A percentile compares a stretch with the other conserved stretches of the same genome.
phyloP scores from a whole-genome alignment of 2,329 filamentous ascomycete species.

The Rhytidhysteron rufulum region DNA sequence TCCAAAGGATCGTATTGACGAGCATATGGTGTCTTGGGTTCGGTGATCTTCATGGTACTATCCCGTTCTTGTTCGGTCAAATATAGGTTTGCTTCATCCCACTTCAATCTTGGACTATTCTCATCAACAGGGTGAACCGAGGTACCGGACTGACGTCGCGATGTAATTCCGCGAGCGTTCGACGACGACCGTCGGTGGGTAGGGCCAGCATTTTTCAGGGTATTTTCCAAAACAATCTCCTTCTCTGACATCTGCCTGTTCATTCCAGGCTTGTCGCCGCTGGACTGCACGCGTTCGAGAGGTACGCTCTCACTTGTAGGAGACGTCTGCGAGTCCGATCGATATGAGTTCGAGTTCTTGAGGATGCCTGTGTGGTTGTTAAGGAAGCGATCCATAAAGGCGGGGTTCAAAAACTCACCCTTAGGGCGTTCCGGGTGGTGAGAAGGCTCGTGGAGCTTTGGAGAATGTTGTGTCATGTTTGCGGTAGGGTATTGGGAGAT shows the following conservation, averaged over 20 bases:
- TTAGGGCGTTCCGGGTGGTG: slow-evolving; percentile 42
- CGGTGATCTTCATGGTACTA: slow-evolving; percentile 97
- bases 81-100: slow-evolving; percentile 98
- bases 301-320: slow-evolving; percentile 40
- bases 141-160: slow-evolving; percentile 66
- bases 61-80: slow-evolving; percentile 93
- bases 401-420: slow-evolving; percentile 24
- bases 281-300: slow-evolving; percentile 28
- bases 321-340: slow-evolving; percentile 48
- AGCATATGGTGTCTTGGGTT: slow-evolving; percentile 96
- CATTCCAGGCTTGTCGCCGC: slow-evolving; percentile 37
- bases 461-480: slow-evolving; percentile 34
- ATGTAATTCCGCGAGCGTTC: slow-evolving; percentile 60
- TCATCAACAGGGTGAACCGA: slow-evolving; percentile 53
- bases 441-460: slow-evolving; percentile 29
- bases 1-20: slow-evolving; percentile 86
- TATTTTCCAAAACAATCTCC: slow-evolving; percentile 91
- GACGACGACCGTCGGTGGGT: slow-evolving; percentile 81
- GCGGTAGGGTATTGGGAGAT: too few relatives aligned
- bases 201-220: slow-evolving; percentile 86
- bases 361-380: slow-evolving; percentile 67
- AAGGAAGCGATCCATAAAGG: not conserved
- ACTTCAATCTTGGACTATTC: slow-evolving; percentile 76
- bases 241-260: slow-evolving; percentile 64
- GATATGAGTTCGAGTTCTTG: slow-evolving; percentile 74